Evolutionary conservation across 495 filamentous ascomycete genomes (phyloP), one percentile per base, ranked within the genome.

Genomic region (Chaetomium cochliodes): DNA sequence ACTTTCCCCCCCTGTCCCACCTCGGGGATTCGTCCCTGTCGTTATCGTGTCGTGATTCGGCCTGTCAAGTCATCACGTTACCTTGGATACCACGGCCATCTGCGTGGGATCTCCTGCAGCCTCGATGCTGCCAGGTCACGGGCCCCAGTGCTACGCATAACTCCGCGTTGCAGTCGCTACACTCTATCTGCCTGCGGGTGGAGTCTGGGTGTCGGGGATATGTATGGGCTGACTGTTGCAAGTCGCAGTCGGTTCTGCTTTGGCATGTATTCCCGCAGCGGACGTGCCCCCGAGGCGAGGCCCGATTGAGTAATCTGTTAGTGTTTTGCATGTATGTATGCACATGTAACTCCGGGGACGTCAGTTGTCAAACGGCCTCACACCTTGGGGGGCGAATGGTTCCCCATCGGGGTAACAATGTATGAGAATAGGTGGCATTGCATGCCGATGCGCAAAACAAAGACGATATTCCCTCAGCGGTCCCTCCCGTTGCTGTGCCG

Each of bases 401-500:
- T 30, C 28, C 33, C 6, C 33, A 1, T 11, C 33, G 1, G 33
- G 33, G 33, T 37, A 11, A 37, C 33, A 37, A 37, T 12, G 9
- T 37, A 7, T 6, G 11, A 37, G 5, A 37, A 12, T 8, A 37
- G 5, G 13, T 44, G 5, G 41, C 6, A 44, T 44, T 18, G 41
- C 41, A 44, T 44, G 41, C 5, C 16, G 41, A 18, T 18, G 41
- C 16, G 33, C 16, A 15, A 4, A 41, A 41, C 9, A 47, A 47
- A 18, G 44, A 12, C 44, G 7, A 20, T 20, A 18, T 47, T 50
- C 20, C 46, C 16, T 44, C 46, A 23, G 20, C 46, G 46, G 46
- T 50, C 46, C 46, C 20, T 50, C 46, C 46, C 46, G 46, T 50
- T 50, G 46, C 20, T 50, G 46, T 50, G 46, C 46, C 46, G 46